phyloP scores from a whole-genome alignment of 768 basidiomycete species.

The Gyrodon lividus region DNA sequence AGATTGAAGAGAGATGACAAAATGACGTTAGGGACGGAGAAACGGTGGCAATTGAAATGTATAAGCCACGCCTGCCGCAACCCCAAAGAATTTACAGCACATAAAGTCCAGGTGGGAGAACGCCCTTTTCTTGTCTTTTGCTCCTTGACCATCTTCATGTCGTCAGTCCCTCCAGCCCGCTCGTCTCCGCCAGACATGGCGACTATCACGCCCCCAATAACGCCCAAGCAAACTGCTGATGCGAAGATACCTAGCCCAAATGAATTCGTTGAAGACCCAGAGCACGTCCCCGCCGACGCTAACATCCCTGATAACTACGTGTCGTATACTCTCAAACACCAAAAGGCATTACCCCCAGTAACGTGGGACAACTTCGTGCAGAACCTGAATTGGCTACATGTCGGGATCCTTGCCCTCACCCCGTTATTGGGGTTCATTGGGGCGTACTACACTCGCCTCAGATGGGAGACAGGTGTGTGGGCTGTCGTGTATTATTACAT shows the following conservation, averaged over 20 bases:
- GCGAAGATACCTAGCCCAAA: conserved; percentile 2
- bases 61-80: background rate
- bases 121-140: conserved; percentile 9
- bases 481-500: conserved; percentile 68
- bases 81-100: conserved; percentile 36
- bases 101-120: conserved; percentile 21
- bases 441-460: conserved; percentile 58
- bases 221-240: background rate
- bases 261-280: conserved; percentile 27
- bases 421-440: conserved; percentile 78
- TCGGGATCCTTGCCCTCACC: conserved; percentile 67
- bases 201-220: conserved; percentile 10
- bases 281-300: conserved; percentile 44
- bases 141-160: conserved; percentile 30
- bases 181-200: conserved; percentile 18
- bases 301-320: conserved; percentile 84
- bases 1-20: background rate
- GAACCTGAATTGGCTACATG: conserved; percentile 78
- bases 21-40: background rate
- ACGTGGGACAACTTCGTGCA: conserved; percentile 53
- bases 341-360: conserved; percentile 68
- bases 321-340: conserved; percentile 65
- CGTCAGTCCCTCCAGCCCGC: conserved; percentile 22
- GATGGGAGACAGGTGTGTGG: conserved; percentile 75
- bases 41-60: conserved; percentile 23